These are phyloP conservation scores for Neurospora tetrasperma DNA, from an alignment of 495 filamentous ascomycete genomes.

Conservation along the genomic window DNA sequence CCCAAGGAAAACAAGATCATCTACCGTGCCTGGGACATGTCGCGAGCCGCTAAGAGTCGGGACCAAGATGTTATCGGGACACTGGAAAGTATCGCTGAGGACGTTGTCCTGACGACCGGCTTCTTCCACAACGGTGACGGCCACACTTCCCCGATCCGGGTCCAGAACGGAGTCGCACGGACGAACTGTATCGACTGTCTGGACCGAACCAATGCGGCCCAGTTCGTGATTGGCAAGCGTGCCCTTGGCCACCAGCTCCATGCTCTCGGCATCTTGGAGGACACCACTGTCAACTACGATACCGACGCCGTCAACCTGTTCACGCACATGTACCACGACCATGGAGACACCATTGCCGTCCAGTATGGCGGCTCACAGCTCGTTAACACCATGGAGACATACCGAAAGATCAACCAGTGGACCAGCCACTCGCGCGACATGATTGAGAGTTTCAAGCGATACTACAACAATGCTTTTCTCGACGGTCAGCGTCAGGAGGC, in stretches of 20 bases:
- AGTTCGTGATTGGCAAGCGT: slow-evolving; percentile 96
- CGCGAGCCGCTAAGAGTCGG: slow-evolving; percentile 84
- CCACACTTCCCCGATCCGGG: slow-evolving; percentile 47
- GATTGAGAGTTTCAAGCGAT: slow-evolving; percentile 98
- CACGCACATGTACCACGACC: slow-evolving; percentile 94
- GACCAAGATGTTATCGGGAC: slow-evolving; percentile 92
- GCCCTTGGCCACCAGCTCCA: slow-evolving; percentile 88
- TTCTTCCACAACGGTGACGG: slow-evolving; percentile 89
- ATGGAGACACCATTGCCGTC: slow-evolving; percentile 93
- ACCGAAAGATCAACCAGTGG: slow-evolving; percentile 98
- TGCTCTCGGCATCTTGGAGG: slow-evolving; percentile 77
- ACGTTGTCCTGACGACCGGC: slow-evolving; percentile 71
- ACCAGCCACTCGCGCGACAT: slow-evolving; percentile 94
- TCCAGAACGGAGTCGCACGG: slow-evolving; percentile 86
- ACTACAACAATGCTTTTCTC: slow-evolving; percentile 97
- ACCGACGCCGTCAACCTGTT: slow-evolving; percentile 93
- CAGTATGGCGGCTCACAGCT: slow-evolving; percentile 97
- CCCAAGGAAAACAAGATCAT: slow-evolving; percentile 75
- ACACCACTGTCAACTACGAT: slow-evolving; percentile 77
- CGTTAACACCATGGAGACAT: slow-evolving; percentile 98
- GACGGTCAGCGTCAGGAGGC: slow-evolving; percentile 95
- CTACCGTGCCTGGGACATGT: slow-evolving; percentile 97
- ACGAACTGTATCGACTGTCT: slow-evolving; percentile 98
- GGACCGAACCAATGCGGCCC: slow-evolving; percentile 91
- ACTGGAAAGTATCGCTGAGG: slow-evolving; percentile 78